These are phyloP conservation scores for Harringtonia aguacate DNA, from an alignment of 2,329 filamentous ascomycete genomes.

Conservation along the genomic window DNA sequence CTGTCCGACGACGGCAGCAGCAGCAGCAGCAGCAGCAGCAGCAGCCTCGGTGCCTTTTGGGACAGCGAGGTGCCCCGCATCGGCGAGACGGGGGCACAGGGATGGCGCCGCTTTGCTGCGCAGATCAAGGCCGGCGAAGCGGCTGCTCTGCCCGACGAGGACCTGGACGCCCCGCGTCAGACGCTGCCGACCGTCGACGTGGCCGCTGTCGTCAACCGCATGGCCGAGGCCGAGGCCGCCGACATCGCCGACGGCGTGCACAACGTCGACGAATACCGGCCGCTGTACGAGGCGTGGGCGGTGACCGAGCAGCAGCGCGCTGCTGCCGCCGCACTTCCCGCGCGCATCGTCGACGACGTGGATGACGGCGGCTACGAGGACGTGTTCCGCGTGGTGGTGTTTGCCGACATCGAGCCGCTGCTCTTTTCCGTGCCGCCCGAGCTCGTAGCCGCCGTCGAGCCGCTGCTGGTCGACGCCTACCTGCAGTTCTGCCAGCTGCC, in stretches of 20 bases:
- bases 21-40: background rate
- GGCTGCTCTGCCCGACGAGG: background rate
- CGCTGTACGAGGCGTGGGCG: constrained; percentile 38
- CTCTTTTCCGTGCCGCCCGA: constrained; percentile 39
- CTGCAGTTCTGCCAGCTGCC: constrained; percentile 58
- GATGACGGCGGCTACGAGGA: constrained; percentile 69
- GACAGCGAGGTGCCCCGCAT: constrained; percentile 71
- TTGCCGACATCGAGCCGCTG: constrained; percentile 59
- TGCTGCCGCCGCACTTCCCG: constrained; percentile 46
- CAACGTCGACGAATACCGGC: constrained; percentile 7
- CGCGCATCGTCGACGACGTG: constrained; percentile 63
- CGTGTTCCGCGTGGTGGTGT: constrained; percentile 72
- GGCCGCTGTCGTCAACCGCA: constrained; percentile 12
- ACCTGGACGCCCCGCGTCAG: background rate
- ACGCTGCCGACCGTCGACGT: constrained; percentile 6
- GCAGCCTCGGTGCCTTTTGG: constrained; percentile 54
- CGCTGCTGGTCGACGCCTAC: constrained; percentile 57
- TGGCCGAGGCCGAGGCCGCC: constrained; percentile 10
- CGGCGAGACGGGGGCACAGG: constrained; percentile 60
- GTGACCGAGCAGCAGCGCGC: constrained; percentile 41
- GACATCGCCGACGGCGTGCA: background rate
- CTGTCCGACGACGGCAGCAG: no score
- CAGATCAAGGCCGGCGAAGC: constrained; percentile 18
- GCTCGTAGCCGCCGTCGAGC: constrained; percentile 23
- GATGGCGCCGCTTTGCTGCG: constrained; percentile 50